These are phyloP conservation scores for Diplotaxis tenuifolia DNA, from an alignment of 345 rosid species.

Conservation along the genomic window DNA sequence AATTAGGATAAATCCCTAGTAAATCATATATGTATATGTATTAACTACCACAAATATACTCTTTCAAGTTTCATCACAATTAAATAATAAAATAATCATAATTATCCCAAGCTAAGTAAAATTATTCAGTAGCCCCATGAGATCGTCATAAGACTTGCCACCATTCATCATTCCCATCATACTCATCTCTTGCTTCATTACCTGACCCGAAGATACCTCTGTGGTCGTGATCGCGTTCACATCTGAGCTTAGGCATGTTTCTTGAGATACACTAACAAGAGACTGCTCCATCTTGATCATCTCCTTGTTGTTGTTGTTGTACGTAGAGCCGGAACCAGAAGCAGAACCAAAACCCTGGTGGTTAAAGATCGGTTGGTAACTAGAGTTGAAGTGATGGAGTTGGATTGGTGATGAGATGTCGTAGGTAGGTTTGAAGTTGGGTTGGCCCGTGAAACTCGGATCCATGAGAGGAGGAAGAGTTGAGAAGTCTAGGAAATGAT, in stretches of 20 bases:
- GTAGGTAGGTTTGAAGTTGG: conserved; percentile 31
- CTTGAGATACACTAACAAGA: conserved; percentile 38
- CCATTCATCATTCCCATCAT: conserved; percentile 30
- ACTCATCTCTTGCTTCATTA: conserved; percentile 34
- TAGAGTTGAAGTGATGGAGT: conserved; percentile 6
- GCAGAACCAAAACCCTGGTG: conserved; percentile 23
- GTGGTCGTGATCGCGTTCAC: conserved; percentile 25
- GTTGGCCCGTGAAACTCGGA: conserved; percentile 23
- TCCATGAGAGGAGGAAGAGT: conserved; percentile 42
- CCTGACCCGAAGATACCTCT: conserved; percentile 34
- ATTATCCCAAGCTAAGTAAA: neutral
- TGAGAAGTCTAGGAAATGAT: conserved; percentile 38
- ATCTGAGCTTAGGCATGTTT: conserved; percentile 38
- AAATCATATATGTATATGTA: conserved; percentile 29
- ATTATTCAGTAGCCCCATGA: conserved; percentile 32
- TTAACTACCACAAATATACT: conserved; percentile 31
- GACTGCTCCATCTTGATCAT: conserved; percentile 39
- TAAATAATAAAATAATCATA: conserved; percentile 19
- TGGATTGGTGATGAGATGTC: conserved; percentile 25
- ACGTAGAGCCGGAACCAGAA: conserved; percentile 17
- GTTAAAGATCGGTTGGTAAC: conserved; percentile 27
- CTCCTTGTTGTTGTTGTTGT: conserved; percentile 22
- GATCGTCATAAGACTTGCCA: conserved; percentile 38
- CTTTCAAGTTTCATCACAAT: conserved; percentile 27
- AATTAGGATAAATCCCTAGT: conserved; percentile 26